Conservation (phyloP, 208 protist genomes). For the Zelonia costaricensis region DNA sequence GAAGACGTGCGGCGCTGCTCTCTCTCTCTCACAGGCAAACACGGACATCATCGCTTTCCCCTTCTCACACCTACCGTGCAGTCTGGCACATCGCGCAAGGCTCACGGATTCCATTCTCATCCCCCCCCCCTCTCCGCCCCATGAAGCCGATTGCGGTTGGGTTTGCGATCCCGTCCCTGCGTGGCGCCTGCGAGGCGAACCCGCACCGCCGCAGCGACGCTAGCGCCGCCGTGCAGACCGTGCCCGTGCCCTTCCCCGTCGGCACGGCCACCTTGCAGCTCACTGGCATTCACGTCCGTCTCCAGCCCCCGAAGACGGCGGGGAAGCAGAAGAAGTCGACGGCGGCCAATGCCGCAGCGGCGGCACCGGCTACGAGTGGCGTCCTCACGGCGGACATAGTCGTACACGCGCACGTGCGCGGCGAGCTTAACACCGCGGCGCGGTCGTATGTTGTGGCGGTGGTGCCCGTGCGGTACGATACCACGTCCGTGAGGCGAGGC, state of each 20-base stretch:
- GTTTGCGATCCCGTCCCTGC: conserved; percentile 42
- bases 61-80: background rate
- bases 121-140: background rate
- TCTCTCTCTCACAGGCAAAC: background rate
- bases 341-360: background rate
- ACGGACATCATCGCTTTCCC: background rate
- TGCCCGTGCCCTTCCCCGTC: conserved; percentile 45
- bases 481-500: conserved; percentile 23
- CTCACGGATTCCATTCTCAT: too few species aligned
- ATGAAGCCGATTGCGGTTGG: conserved; percentile 29
- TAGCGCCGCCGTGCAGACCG: background rate
- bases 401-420: conserved; percentile 31
- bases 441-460: conserved; percentile 32
- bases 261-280: conserved; percentile 56
- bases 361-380: background rate
- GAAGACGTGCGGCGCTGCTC: too few species aligned
- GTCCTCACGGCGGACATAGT: conserved; percentile 20
- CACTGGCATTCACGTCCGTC: conserved; percentile 48
- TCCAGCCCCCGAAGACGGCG: conserved; percentile 10
- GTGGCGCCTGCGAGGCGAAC: conserved; percentile 23
- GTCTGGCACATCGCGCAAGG: too few species aligned
- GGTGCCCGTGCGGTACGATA: conserved; percentile 28
- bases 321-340: too few species aligned
- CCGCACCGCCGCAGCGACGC: conserved; percentile 4
- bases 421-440: conserved; percentile 11